Base-by-base conservation (phyloP, 1,139 yeast genomes). In the Martiniozyma asiatica region DNA sequence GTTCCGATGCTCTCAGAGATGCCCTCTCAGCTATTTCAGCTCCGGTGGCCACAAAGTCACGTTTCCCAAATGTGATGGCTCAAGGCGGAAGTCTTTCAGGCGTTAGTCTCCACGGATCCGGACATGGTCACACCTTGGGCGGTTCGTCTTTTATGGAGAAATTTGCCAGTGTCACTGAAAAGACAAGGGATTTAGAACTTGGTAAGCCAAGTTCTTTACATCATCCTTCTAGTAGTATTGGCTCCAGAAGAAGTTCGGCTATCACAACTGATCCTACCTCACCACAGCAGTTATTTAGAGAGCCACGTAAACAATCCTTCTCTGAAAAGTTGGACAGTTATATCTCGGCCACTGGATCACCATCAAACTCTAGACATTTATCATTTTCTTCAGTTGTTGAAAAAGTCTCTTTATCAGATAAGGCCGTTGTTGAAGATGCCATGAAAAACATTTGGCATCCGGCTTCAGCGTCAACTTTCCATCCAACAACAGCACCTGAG, bases 81-180 rank as follows among this genome's bases (percentile, higher is more conserved):
- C 67, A 72, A 43, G 76, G 75, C 2, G 61, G 80, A 6, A 78
- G 78, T 11, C 69, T 78, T 5, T 68, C 73, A 29, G 64, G 72
- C 34, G 81, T 77, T 5, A 32, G 7, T 17, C 8, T 17, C 6
- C 26, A 24, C 11, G 11, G 21, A 8, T 42, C 56, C 5, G 30
- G 24, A n/a, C 24, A 19, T 13, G 15, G 22, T n/a, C 31, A 29
- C 10, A 14, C 31, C n/a, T 19, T 29, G 17, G 32, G 28, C 6
- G 32, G 31, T 12, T 52, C 70, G 16, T 58, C 68, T 26, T 74
- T 74, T 44, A 55, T 74, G 35, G 78, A 73, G 40, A 74, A 78
- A 51, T 79, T 80, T 48, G 62, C 81, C 6, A 59, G 72, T n/a
- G 76, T 80, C 13, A 84, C 82, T 9, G 92, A 80, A 37, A 81